Conservation (phyloP, 352 stramenopile species). For the Globisporangium acanthophoron region DNA sequence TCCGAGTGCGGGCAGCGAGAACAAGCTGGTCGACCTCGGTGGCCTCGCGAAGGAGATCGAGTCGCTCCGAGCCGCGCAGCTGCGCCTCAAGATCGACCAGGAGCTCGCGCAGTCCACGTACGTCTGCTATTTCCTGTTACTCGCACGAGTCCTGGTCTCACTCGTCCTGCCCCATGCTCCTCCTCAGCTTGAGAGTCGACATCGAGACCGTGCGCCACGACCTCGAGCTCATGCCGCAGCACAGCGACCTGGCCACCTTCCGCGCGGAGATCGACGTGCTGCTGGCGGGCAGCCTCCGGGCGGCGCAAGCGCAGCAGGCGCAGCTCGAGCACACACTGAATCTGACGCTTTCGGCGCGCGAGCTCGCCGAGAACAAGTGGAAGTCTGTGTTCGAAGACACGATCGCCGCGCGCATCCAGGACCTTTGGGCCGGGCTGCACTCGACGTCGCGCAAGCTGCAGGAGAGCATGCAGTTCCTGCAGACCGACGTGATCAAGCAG, state of each 20-base stretch:
- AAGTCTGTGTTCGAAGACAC: slow-evolving; percentile 44
- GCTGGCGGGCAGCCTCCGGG: slow-evolving; percentile 14
- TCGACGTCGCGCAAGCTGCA: slow-evolving; percentile 28
- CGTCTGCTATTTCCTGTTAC: slow-evolving; percentile 1
- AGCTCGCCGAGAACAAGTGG: slow-evolving; percentile 51
- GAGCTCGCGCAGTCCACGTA: slow-evolving; percentile 33
- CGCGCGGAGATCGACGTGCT: slow-evolving; percentile 34
- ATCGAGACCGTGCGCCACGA: slow-evolving; percentile 33
- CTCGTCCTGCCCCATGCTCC: neutral
- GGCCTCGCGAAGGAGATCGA: slow-evolving; percentile 43
- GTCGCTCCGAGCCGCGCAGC: slow-evolving; percentile 40
- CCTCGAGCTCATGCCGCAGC: slow-evolving; percentile 25
- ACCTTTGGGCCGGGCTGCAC: slow-evolving; percentile 49
- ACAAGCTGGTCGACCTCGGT: slow-evolving; percentile 15
- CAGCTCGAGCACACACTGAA: slow-evolving; percentile 30
- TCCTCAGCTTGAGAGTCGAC: slow-evolving; percentile 26
- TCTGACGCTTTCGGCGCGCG: slow-evolving; percentile 24
- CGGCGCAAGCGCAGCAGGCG: slow-evolving; percentile 21
- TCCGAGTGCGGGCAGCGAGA: slow-evolving; percentile 1
- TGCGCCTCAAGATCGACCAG: slow-evolving; percentile 60
- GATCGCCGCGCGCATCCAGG: slow-evolving; percentile 40
- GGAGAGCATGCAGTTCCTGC: slow-evolving; percentile 31
- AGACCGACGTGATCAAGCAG: slow-evolving; percentile 43
- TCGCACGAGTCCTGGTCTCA: neutral
- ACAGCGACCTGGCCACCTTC: slow-evolving; percentile 32